Percentiles rank a stretch among this genome's conserved stretches.
Conservation (phyloP, 2,329 filamentous ascomycete species). For the Venturia oleaginea region DNA sequence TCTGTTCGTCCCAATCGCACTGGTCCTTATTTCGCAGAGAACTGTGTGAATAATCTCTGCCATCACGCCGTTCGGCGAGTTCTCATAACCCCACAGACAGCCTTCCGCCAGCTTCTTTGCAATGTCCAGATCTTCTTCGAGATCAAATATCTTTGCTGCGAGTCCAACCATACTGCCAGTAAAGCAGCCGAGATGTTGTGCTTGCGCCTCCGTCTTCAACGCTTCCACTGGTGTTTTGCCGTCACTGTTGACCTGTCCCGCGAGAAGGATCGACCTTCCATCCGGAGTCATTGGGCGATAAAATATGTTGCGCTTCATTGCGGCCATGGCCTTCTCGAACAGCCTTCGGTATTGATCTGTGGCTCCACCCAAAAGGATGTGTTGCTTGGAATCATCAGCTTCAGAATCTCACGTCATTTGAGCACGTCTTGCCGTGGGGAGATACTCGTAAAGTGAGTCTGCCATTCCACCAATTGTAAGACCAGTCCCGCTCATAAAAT, state of each 20-base stretch:
- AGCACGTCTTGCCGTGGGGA: constrained; percentile 39
- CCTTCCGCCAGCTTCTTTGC: constrained; percentile 44
- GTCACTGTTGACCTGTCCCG: constrained; percentile 43
- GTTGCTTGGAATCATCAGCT: constrained; percentile 34
- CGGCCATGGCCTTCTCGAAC: constrained; percentile 59
- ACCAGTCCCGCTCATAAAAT: constrained; percentile 16
- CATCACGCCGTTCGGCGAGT: constrained; percentile 44
- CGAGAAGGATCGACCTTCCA: constrained; percentile 61
- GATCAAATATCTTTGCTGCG: constrained; percentile 43
- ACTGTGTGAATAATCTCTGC: constrained; percentile 39
- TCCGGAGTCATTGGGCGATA: constrained; percentile 66
- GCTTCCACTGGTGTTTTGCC: constrained; percentile 34
- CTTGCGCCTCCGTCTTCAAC: constrained; percentile 32
- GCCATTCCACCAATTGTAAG: constrained; percentile 49
- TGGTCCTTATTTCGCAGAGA: constrained; percentile 29
- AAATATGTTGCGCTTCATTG: constrained; percentile 63
- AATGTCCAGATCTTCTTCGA: constrained; percentile 38
- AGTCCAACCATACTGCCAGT: constrained; percentile 47
- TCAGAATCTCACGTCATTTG: neutral
- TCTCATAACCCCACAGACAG: constrained; percentile 47
- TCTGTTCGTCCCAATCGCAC: constrained; percentile 10
- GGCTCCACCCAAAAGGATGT: constrained; percentile 59
- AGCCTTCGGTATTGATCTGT: constrained; percentile 63
- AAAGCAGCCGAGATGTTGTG: constrained; percentile 46
- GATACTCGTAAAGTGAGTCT: constrained; percentile 50